Conservation (phyloP, 176 grass and related monocot genomes). For the Eleusine coracana region DNA sequence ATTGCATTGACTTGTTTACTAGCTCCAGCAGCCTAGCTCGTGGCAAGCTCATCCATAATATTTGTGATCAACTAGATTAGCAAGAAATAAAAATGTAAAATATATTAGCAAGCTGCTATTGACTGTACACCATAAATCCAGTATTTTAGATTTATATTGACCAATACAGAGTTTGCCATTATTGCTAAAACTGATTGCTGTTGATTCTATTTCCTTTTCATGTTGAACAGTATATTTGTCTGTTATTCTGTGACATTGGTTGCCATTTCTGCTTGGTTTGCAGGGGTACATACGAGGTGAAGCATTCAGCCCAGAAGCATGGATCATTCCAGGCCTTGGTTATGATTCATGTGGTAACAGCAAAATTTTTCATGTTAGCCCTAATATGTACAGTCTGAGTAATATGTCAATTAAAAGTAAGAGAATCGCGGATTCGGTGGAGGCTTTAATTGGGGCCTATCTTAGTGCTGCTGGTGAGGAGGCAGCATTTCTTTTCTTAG, state of each 20-base stretch:
- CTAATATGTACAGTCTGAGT: constrained; percentile 43
- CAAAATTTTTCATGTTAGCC: constrained; percentile 19
- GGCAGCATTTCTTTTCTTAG: constrained; percentile 63
- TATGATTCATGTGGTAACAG: constrained; percentile 22
- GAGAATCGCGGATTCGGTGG: constrained; percentile 67
- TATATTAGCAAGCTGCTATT: not conserved
- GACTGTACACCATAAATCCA: not conserved
- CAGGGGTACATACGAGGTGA: constrained; percentile 72
- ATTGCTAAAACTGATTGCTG: not conserved
- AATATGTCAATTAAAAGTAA: constrained; percentile 67
- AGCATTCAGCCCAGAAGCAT: constrained; percentile 54
- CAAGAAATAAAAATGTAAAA: not conserved
- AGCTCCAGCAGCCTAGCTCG: not conserved
- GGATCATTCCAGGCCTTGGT: constrained; percentile 65
- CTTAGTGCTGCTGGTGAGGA: constrained; percentile 61
- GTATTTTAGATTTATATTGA: not conserved
- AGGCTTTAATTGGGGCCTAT: constrained; percentile 68
- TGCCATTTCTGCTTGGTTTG: constrained; percentile 13
- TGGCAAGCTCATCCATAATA: not conserved
- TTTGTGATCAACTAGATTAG: not conserved
- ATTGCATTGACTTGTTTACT: not conserved
- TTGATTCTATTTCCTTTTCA: not conserved
- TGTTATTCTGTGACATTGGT: constrained; percentile 30
- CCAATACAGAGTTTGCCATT: not conserved
- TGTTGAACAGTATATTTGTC: not conserved